Base-by-base conservation (phyloP, 1,139 yeast species). In the Magnusiomyces fungicola region DNA sequence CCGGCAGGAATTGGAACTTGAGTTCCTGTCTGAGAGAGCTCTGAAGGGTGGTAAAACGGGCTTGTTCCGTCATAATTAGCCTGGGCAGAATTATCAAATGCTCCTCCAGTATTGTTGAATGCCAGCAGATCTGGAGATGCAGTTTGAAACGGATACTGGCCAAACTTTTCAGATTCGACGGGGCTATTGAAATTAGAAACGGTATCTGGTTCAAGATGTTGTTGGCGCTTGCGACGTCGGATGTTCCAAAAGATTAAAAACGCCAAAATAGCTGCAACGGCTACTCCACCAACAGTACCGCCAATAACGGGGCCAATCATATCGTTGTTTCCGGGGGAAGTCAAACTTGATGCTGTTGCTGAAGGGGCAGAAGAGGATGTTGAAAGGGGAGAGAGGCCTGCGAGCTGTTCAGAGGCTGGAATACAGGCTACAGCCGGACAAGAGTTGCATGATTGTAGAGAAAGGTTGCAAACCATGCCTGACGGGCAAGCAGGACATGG, bases 341-440 rank as follows among this genome's bases (percentile, higher is more conserved):
- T 4, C 6, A 7, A 6, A 21, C 23, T 7, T 36, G 40, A 36
- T 2, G 45, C 30, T 6, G 27, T 3, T 9, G 29, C 2, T 14
- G 45, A 5, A 3, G 45, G 14, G 10, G 48, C 14, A 14, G 50
- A 5, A 24, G 51, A 24, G 10, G 47, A 3, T 4, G 49, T 7
- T 2, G 38, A 16, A 2, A 46, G 21, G 9, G 43, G 22, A 10
- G 44, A n/a, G 16, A 38, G 21, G 3, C 45, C 25, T 12, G 25
- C 27, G 37, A 42, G 30, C 2, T 49, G 44, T n/a, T 43, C n/a
- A 19, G 47, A 21, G 18, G 34, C 37, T 12, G 46, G 43, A 23
- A 51, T 42, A 25, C 54, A 51, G 14, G 51, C 46, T 14, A 51
- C 54, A 5, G 43, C 14, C 10, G 54, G 47, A 39, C 54, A 51